A percentile compares a stretch with the other conserved stretches of the same genome.
phyloP scores from a whole-genome alignment of 1,139 yeast species.

The Debaryomyces sp. region DNA sequence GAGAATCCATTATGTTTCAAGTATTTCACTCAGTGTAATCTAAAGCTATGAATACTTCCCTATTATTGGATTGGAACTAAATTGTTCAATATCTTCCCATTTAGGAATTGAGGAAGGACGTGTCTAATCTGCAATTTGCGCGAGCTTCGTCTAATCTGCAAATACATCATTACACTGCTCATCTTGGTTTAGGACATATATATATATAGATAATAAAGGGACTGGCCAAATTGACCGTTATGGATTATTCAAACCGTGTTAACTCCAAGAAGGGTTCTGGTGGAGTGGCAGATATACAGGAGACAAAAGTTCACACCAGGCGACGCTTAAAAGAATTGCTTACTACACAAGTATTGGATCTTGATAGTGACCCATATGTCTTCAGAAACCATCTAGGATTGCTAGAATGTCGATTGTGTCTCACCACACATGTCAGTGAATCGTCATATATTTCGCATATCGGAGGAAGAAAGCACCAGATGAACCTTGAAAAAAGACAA shows the following conservation, averaged over 20 bases:
- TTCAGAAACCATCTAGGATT: conserved; percentile 73
- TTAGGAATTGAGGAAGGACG: conserved; percentile 12
- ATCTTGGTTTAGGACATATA: background rate
- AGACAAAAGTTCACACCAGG: conserved; percentile 65
- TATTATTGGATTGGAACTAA: background rate
- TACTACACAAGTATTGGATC: conserved; percentile 58
- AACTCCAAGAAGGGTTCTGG: conserved; percentile 58
- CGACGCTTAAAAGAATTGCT: conserved; percentile 68
- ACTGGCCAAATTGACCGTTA: conserved; percentile 11
- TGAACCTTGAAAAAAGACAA: conserved; percentile 64
- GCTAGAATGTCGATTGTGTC: conserved; percentile 74
- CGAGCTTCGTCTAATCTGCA: conserved; percentile 8
- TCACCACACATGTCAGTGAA: conserved; percentile 73
- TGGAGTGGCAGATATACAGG: conserved; percentile 73
- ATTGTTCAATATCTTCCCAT: conserved; percentile 9
- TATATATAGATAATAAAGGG: background rate
- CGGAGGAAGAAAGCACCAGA: conserved; percentile 76
- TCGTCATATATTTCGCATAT: conserved; percentile 80
- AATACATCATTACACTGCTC: background rate
- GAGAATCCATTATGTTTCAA: conserved; percentile 42
- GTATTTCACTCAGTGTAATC: background rate
- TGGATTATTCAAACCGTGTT: conserved; percentile 51
- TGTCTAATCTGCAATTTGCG: conserved; percentile 13
- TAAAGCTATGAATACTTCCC: background rate
- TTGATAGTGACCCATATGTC: conserved; percentile 79